phyloP scores from a whole-genome alignment of 768 basidiomycete genomes.

The Boletus rubropictus region DNA sequence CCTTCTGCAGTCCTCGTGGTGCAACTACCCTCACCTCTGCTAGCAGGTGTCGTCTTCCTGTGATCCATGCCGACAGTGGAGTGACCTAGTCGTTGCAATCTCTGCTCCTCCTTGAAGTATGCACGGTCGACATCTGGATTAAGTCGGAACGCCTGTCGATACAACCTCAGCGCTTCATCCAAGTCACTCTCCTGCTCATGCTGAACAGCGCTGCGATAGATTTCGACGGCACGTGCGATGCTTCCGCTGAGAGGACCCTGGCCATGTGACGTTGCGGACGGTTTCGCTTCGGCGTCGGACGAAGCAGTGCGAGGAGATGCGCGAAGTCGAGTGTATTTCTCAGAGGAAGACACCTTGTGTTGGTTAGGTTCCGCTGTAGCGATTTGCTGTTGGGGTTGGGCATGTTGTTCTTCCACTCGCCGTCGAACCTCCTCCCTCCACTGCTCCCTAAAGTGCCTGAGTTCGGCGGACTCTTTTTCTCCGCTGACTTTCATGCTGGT shows the following conservation, averaged over 20 bases:
- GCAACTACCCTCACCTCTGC: conserved; percentile 58
- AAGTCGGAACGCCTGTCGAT: conserved; percentile 75
- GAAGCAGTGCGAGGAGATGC: not conserved
- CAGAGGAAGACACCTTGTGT: conserved; percentile 2
- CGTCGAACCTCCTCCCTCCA: conserved; percentile 64
- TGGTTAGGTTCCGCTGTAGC: not conserved
- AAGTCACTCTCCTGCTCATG: conserved; percentile 69
- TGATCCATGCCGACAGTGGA: conserved; percentile 39
- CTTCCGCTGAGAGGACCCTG: conserved; percentile 30
- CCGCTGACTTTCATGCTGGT: not conserved
- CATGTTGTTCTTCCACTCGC: conserved; percentile 19
- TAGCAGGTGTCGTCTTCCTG: conserved; percentile 76
- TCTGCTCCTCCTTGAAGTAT: conserved; percentile 54
- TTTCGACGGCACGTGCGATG: conserved; percentile 48
- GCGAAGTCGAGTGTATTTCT: conserved; percentile 4
- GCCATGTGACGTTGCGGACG: conserved; percentile 18
- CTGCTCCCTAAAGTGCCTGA: conserved; percentile 62
- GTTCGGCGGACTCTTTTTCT: conserved; percentile 52
- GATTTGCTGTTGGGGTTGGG: conserved; percentile 5
- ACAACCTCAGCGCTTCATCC: conserved; percentile 69
- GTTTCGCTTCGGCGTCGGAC: conserved; percentile 4
- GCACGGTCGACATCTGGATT: conserved; percentile 70
- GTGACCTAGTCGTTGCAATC: conserved; percentile 11
- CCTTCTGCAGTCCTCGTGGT: conserved; percentile 57
- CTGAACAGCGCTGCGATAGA: conserved; percentile 67